Conservation (phyloP, 2,329 filamentous ascomycete species). For the Fusarium lyarnte region DNA sequence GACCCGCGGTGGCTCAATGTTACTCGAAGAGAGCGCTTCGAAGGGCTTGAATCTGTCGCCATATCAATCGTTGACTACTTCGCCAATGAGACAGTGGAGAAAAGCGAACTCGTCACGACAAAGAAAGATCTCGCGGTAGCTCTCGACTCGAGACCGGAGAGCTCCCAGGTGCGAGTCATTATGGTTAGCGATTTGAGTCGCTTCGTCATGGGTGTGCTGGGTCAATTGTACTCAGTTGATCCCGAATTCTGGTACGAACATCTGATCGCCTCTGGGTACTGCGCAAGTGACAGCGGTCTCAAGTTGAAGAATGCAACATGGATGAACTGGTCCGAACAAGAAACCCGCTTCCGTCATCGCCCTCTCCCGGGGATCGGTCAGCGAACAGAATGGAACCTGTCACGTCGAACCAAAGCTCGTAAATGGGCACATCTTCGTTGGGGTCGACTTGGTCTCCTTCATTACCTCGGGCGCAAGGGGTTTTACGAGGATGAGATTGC, state of each 20-base stretch:
- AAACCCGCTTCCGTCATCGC: conserved; percentile 27
- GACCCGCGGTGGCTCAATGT: conserved; percentile 16
- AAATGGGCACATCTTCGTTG: conserved; percentile 16
- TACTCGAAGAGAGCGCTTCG: conserved; percentile 11
- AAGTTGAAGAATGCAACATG: conserved; percentile 44
- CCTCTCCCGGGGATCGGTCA: conserved; percentile 13
- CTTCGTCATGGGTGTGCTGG: conserved; percentile 44
- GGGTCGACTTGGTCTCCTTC: conserved; percentile 14
- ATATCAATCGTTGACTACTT: conserved; percentile 13
- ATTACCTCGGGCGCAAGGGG: conserved; percentile 6
- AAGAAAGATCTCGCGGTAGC: conserved; percentile 12
- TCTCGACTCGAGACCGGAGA: background rate
- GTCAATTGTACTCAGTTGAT: conserved; percentile 42
- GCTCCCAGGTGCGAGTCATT: conserved; percentile 34
- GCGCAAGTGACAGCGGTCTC: conserved; percentile 41
- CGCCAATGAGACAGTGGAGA: background rate
- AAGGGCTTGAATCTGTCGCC: conserved; percentile 8
- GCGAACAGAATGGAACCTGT: conserved; percentile 12
- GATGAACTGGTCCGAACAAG: conserved; percentile 44
- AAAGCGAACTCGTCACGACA: background rate
- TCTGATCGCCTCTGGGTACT: conserved; percentile 42
- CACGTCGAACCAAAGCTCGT: background rate
- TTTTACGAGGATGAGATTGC: conserved; percentile 18
- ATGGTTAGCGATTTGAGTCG: conserved; percentile 45
- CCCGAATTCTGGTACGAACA: conserved; percentile 46